Evolutionary conservation across 2,329 filamentous ascomycete genomes (phyloP).

Genomic region (Aureobasidium sp.): DNA sequence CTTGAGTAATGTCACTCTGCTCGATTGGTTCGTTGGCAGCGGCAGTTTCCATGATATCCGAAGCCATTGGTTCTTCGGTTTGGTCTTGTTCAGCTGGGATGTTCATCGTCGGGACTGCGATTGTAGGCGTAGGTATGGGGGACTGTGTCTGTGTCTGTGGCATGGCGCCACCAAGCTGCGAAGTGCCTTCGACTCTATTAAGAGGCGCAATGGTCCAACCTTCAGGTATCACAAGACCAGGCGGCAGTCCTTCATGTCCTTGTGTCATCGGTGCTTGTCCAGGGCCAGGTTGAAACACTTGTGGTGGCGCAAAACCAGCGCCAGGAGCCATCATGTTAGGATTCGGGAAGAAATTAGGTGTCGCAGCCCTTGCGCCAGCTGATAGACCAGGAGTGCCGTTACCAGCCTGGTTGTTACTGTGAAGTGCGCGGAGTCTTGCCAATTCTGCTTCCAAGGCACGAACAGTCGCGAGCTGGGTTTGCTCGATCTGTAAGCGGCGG

Average conservation of each 20-base stretch:
- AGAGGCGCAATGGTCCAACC: conserved; percentile 46
- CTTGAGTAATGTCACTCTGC: neutral
- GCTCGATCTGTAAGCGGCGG: conserved; percentile 51
- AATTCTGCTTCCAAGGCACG: conserved; percentile 60
- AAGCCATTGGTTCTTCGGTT: neutral
- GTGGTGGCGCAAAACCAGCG: conserved; percentile 23
- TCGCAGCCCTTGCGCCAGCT: neutral
- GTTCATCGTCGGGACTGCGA: neutral
- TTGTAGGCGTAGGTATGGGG: neutral
- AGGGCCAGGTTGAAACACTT: conserved; percentile 24
- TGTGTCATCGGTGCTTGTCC: conserved; percentile 28
- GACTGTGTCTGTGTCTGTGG: neutral
- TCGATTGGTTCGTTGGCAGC: neutral
- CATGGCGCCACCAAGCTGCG: neutral
- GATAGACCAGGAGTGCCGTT: conserved; percentile 7
- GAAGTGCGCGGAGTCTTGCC: conserved; percentile 48
- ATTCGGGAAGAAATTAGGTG: neutral
- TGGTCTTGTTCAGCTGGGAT: neutral
- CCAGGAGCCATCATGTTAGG: neutral
- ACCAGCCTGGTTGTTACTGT: conserved; percentile 19
- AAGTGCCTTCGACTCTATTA: conserved; percentile 24
- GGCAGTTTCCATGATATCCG: neutral
- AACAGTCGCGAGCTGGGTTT: conserved; percentile 62
- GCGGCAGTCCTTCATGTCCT: conserved; percentile 41
- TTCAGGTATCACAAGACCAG: conserved; percentile 43